A percentile compares a stretch with the other conserved stretches of the same genome.
These are phyloP conservation scores for Xylariaceae sp. DNA, from an alignment of 2,329 filamentous ascomycete species.

Conservation along the genomic window DNA sequence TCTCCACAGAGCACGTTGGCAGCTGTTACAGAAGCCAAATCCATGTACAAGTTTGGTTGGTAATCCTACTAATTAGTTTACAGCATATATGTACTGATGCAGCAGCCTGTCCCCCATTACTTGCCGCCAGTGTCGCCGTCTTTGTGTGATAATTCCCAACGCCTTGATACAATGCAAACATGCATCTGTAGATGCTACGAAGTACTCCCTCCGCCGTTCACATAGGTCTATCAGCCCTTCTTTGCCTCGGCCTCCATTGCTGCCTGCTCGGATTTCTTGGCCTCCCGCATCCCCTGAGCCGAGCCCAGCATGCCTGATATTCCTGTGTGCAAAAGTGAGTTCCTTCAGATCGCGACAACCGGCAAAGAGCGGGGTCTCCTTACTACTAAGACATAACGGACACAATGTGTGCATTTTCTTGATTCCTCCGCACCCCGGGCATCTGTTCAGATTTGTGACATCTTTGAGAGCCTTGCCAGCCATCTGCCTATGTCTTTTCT, in stretches of 20 bases:
- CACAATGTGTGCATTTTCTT: slow-evolving; percentile 91
- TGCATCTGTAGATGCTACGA: no score
- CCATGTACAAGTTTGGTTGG: no score
- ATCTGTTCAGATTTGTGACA: slow-evolving; percentile 81
- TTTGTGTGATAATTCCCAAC: no score
- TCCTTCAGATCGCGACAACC: neutral
- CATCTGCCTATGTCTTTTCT: slow-evolving; percentile 90
- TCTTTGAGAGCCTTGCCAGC: slow-evolving; percentile 94
- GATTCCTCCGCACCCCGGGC: slow-evolving; percentile 79
- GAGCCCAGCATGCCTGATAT: slow-evolving; percentile 23
- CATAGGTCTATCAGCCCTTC: neutral
- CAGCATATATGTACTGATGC: no score
- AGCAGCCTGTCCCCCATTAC: no score
- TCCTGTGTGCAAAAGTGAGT: slow-evolving; percentile 13
- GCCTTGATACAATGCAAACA: no score
- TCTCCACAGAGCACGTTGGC: no score
- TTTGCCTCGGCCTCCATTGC: slow-evolving; percentile 3
- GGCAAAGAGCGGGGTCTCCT: slow-evolving; percentile 27
- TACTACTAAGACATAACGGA: slow-evolving; percentile 81
- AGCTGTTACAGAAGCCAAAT: no score
- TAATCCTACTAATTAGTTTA: no score
- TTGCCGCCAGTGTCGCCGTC: no score
- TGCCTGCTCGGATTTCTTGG: slow-evolving; percentile 15
- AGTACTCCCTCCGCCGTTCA: no score
- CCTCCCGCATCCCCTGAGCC: neutral